These are phyloP conservation scores for Vanderwaltozyma polyspora DNA, from an alignment of 805 yeast species.

Conservation along the genomic window DNA sequence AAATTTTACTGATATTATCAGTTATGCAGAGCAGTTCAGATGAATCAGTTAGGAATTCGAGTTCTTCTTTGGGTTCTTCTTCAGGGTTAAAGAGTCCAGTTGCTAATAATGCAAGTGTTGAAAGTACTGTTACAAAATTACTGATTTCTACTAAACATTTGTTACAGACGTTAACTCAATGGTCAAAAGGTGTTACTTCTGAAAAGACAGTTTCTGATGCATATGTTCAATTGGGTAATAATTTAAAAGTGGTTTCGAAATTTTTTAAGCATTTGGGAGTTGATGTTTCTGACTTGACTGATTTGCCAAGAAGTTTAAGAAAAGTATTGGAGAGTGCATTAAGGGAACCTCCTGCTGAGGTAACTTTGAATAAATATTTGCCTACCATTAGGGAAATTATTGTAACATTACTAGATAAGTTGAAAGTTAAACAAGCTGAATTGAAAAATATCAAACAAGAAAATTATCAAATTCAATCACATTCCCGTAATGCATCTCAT, in stretches of 20 bases:
- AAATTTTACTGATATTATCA: too few species aligned
- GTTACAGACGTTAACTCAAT: constrained; percentile 73
- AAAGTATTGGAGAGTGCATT: constrained; percentile 76
- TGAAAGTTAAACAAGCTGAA: constrained; percentile 66
- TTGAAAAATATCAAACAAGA: constrained; percentile 18
- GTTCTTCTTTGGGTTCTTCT: too few species aligned
- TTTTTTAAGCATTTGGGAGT: constrained; percentile 73
- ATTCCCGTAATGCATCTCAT: constrained; percentile 2
- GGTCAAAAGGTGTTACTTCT: constrained; percentile 76
- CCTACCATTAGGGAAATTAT: constrained; percentile 83
- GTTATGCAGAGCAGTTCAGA: too few species aligned
- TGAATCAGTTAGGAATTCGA: too few species aligned
- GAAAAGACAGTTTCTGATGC: constrained; percentile 83
- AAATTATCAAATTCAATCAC: constrained; percentile 1
- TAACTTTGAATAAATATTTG: constrained; percentile 62
- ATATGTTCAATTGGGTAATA: constrained; percentile 87
- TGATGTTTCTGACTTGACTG: constrained; percentile 74
- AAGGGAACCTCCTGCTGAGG: constrained; percentile 75
- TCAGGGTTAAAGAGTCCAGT: too few species aligned
- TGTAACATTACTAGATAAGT: constrained; percentile 62
- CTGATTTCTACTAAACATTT: constrained; percentile 82
- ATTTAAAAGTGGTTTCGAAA: constrained; percentile 74
- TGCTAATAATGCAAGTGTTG: constrained; percentile 39
- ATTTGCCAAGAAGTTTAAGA: constrained; percentile 76
- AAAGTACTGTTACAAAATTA: constrained; percentile 65